Base-by-base conservation (phyloP, 73 alveolate species). In the Paramecium sexaurelia region DNA sequence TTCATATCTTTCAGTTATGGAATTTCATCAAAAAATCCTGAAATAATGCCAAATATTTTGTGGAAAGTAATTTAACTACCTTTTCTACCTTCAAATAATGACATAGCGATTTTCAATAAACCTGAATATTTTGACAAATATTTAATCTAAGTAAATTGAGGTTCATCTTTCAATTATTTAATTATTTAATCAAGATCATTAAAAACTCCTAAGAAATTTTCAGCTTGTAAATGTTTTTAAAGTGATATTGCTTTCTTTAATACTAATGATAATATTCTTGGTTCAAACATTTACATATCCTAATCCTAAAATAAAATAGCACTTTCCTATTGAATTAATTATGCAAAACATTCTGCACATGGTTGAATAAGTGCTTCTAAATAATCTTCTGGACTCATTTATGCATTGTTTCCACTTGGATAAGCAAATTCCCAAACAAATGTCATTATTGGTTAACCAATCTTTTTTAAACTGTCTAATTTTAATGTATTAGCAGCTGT, bases 351-450 rank as follows among this genome's bases (percentile, higher is more conserved):
- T 22, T 78, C 90, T 29, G 90, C 55, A 40, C 90, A 78, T 36
- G 90, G 90, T 22, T 33, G 5, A 7, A 78, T 22, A 1, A 78
- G 11, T 41, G 43, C 32, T 19, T 78, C 68, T 3, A 78, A 22
- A 45, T 39, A 78, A 40, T 78, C 90, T 36, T 78, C 90, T 41
- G 75, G 61, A 41, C 45, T 41, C 55, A 78, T 29, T 7, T 41
- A 19, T 2, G 33, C 55, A 41, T 47, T 17, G 6, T 22, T 33
- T 15, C 19, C n/a, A 78, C 55, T 78, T 7, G 94, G 94, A 61
- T 56, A 88, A 88, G 94, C 94, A 51, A 88, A 88, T 47, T 88
- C 94, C 94, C 94, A 88, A 26, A 88, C 45, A 40, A 88, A 88
- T 9, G 69, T 57, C 85, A 88, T 68, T 0, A 88, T 82, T 1